Evolutionary conservation across 495 filamentous ascomycete species (phyloP), one percentile per base, ranked within the genome.

Genomic region (Tuber magnatum): DNA sequence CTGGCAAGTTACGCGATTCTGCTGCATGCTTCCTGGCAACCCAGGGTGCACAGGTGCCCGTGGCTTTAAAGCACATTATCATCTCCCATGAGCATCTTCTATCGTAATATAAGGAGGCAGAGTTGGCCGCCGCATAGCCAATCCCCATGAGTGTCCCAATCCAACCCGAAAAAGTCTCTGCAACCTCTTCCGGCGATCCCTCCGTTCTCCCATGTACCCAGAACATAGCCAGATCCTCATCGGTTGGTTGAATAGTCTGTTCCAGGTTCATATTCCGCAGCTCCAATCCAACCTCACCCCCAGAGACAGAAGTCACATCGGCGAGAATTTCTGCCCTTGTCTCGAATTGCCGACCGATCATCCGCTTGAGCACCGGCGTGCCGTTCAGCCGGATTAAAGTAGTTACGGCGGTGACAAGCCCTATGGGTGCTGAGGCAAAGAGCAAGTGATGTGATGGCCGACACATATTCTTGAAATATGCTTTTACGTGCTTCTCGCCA

Each of bases 391-490:
- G 76, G 42, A 80, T 74, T 14, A 80, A 35, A n/a, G 78, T 80
- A 2, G 73, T 73, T 20, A 80, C 65, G 9, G 78, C 73, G 28
- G 78, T 80, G n/a, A 78, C 76, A 16, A 80, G 76, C 3, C 78
- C 78, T 38, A 80, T 80, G 24, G 76, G 78, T 2, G 76, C 72
- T 2, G 78, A n/a, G 14, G 76, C 78, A 16, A 75, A 80, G 18
- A 80, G 76, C 8, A 78, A 71, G 42, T 78, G 73, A 35, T 80
- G 76, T 0, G 78, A 78, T 16, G 68, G 32, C 12, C 70, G 69
- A 38, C 44, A 73, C 78, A 80, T 78, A 4, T 51, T 78, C 71
- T 80, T 80, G 65, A 80, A 80, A 38, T 80, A 80, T 0, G 72
- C 76, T 32, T 80, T 80, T 7, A 80, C 76, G 16, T 80, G 76